Conservation (phyloP, 345 rosid genomes). For the Populus deltoides region DNA sequence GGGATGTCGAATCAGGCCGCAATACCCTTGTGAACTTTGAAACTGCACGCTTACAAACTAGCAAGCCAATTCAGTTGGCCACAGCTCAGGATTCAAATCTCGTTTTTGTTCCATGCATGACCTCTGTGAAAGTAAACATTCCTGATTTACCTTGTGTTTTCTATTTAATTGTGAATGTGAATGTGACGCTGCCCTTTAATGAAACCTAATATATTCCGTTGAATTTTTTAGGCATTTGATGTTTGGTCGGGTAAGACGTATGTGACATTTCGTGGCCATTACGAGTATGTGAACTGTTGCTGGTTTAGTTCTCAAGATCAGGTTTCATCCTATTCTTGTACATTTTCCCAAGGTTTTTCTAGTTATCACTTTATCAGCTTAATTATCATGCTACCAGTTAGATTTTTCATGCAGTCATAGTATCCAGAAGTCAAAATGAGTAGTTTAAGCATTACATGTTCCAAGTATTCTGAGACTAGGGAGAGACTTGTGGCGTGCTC, state of each 20-base stretch:
- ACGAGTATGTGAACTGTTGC: slow-evolving; percentile 76
- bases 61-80: slow-evolving; percentile 67
- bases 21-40: slow-evolving; percentile 91
- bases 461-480: neutral
- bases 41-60: slow-evolving; percentile 76
- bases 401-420: neutral
- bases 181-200: neutral
- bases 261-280: slow-evolving; percentile 70
- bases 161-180: slow-evolving; percentile 1
- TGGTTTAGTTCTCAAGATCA: slow-evolving; percentile 77
- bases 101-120: slow-evolving; percentile 85
- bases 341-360: neutral
- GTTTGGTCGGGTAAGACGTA: slow-evolving; percentile 71
- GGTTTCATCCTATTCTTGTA: slow-evolving; percentile 36
- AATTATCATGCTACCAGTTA: neutral
- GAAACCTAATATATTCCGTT: slow-evolving; percentile 9
- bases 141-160: neutral
- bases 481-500: neutral
- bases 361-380: neutral
- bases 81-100: slow-evolving; percentile 60
- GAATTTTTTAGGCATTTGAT: slow-evolving; percentile 62
- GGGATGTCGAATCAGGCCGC: slow-evolving; percentile 91
- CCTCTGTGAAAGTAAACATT: slow-evolving; percentile 59
- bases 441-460: neutral
- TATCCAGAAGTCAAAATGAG: neutral